Percentiles rank a stretch among this genome's conserved stretches.
phyloP scores from a whole-genome alignment of 1,284 basidiomycete genomes.

The Afroboletus lepidellus region DNA sequence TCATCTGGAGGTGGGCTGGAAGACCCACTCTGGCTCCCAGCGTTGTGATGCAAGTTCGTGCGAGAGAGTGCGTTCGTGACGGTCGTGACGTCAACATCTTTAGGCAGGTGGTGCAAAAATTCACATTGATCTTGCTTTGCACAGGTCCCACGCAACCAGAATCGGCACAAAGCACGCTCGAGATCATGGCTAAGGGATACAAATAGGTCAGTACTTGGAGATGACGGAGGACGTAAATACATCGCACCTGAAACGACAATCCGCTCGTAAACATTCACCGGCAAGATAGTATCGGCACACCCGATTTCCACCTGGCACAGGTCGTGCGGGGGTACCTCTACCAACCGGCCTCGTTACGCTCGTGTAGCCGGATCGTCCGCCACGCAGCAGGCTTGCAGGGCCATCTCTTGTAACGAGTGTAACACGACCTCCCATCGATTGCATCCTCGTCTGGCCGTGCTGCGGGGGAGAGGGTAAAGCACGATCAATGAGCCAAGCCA shows the following conservation, averaged over 20 bases:
- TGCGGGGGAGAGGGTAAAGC: slow-evolving; percentile 47
- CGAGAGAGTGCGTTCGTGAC: slow-evolving; percentile 71
- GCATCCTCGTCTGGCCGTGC: slow-evolving; percentile 49
- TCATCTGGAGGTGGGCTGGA: slow-evolving; percentile 67
- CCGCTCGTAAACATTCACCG: slow-evolving; percentile 92
- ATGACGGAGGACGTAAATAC: neutral
- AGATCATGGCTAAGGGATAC: slow-evolving; percentile 70
- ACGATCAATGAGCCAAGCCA: slow-evolving; percentile 88
- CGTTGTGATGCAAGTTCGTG: slow-evolving; percentile 52
- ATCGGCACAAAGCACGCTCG: slow-evolving; percentile 91
- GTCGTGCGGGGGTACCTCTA: slow-evolving; percentile 57
- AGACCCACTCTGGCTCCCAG: slow-evolving; percentile 38
- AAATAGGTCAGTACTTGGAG: slow-evolving; percentile 14
- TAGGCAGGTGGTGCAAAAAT: slow-evolving; percentile 87
- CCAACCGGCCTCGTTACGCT: slow-evolving; percentile 36
- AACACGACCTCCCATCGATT: slow-evolving; percentile 61
- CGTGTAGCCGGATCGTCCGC: slow-evolving; percentile 46
- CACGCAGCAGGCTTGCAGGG: slow-evolving; percentile 36
- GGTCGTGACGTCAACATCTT: slow-evolving; percentile 68
- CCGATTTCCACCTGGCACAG: slow-evolving; percentile 54
- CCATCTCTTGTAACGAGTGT: slow-evolving; percentile 58
- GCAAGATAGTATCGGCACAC: slow-evolving; percentile 97
- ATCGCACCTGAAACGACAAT: slow-evolving; percentile 93
- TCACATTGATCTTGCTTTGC: slow-evolving; percentile 91
- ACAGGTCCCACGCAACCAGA: slow-evolving; percentile 96